These are phyloP conservation scores for Fusarium mundagurra DNA, from an alignment of 2,329 filamentous ascomycete genomes.

Conservation along the genomic window DNA sequence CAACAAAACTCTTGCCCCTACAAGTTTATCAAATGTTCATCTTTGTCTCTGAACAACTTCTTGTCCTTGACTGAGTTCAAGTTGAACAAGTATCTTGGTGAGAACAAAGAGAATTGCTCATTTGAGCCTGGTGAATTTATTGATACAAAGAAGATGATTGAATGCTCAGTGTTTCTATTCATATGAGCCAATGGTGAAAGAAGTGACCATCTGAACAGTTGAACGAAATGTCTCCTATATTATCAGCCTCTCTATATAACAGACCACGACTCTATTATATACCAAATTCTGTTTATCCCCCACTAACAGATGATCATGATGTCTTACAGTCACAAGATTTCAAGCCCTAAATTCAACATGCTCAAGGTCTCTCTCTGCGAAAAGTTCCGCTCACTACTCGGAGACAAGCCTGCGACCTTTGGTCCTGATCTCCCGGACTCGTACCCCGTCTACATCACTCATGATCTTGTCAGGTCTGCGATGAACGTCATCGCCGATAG, in stretches of 20 bases:
- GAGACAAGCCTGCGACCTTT: background rate
- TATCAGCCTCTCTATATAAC: background rate
- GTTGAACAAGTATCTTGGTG: background rate
- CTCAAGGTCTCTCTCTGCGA: background rate
- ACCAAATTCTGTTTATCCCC: background rate
- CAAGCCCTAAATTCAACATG: background rate
- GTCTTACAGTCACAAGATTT: background rate
- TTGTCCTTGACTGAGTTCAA: background rate
- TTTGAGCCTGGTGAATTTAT: background rate
- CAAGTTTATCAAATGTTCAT: background rate
- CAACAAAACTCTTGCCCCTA: background rate
- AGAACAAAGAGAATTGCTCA: background rate
- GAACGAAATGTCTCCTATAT: background rate
- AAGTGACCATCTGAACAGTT: background rate
- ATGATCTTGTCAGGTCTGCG: background rate
- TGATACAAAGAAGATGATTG: background rate
- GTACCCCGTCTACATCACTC: constrained; percentile 6
- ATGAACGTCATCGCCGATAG: background rate
- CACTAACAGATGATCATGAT: background rate
- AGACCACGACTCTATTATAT: background rate
- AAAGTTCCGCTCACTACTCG: background rate
- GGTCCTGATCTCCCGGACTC: constrained; percentile 9
- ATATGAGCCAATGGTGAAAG: background rate
- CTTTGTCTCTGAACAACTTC: background rate
- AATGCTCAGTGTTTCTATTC: background rate